Evolutionary conservation across 768 basidiomycete species (phyloP).

Genomic region (Crepidotus variabilis): DNA sequence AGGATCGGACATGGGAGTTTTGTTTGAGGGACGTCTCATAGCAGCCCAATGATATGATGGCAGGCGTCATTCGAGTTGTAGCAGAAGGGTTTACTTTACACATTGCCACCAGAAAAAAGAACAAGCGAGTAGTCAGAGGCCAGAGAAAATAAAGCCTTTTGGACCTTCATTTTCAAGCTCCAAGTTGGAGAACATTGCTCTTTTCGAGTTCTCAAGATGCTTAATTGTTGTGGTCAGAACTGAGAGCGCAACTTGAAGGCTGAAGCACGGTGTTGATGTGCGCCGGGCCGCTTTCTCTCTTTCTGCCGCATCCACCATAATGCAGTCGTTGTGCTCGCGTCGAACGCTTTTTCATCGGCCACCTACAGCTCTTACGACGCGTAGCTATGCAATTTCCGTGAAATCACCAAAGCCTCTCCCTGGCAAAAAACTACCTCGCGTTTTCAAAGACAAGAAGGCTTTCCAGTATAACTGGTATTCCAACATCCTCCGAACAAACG

Average conservation of each 20-base stretch:
- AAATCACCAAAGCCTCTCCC: conserved; percentile 46
- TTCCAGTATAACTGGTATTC: conserved; percentile 80
- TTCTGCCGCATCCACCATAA: not conserved
- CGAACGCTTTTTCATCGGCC: not conserved
- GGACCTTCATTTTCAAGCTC: not conserved
- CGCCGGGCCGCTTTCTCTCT: not conserved
- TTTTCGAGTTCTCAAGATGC: no score
- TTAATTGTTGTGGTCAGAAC: no score
- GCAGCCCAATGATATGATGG: no score
- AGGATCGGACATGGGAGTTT: conserved; percentile 90
- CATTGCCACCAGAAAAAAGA: no score
- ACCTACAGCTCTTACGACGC: conserved; percentile 10
- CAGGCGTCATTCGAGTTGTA: no score
- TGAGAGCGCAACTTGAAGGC: no score
- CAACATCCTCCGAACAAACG: conserved; percentile 58
- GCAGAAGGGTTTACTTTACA: no score
- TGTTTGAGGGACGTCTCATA: conserved; percentile 34
- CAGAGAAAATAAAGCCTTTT: not conserved
- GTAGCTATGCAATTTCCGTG: conserved; percentile 57
- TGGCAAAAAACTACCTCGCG: conserved; percentile 55
- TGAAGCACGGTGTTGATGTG: not conserved
- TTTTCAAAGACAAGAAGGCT: conserved; percentile 76
- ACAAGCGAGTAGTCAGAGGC: no score
- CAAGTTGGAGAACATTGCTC: no score
- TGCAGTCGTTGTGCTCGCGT: not conserved